These are phyloP conservation scores for Suillus fuscotomentosus DNA, from an alignment of 768 basidiomycete species.

Conservation along the genomic window DNA sequence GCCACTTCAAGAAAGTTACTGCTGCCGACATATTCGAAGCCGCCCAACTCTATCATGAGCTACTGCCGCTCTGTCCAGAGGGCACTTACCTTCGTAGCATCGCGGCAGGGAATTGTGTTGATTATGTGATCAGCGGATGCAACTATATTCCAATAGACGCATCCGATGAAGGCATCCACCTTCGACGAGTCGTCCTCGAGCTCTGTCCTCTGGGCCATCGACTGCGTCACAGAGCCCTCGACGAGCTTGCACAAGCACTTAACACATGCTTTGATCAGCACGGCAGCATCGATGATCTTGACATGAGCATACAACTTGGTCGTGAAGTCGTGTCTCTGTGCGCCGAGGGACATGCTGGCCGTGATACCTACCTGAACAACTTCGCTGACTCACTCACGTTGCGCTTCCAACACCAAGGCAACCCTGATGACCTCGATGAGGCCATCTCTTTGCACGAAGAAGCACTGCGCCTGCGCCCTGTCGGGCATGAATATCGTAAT, in stretches of 20 bases:
- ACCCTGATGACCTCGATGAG: too few relatives aligned
- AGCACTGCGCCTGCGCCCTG: too few relatives aligned
- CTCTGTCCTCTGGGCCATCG: not conserved
- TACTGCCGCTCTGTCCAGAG: not conserved
- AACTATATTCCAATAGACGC: not conserved
- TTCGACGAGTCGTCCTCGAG: not conserved
- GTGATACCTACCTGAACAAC: not conserved
- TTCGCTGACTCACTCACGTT: not conserved
- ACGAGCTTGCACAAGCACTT: rapidly evolving
- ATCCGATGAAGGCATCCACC: not conserved
- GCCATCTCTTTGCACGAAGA: too few relatives aligned
- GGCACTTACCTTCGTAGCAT: not conserved
- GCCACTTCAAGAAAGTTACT: not conserved
- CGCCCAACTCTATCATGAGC: not conserved
- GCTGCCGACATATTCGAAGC: not conserved
- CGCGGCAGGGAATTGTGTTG: not conserved
- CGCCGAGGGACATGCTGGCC: not conserved
- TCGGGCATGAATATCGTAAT: too few relatives aligned
- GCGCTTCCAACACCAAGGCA: too few relatives aligned
- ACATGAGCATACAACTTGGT: not conserved
- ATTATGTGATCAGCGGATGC: not conserved
- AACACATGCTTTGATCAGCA: rapidly evolving
- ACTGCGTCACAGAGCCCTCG: not conserved
- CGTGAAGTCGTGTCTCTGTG: not conserved
- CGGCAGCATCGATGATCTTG: not conserved